These are phyloP conservation scores for Ogataea paraovalis DNA, from an alignment of 805 yeast species.

Conservation along the genomic window DNA sequence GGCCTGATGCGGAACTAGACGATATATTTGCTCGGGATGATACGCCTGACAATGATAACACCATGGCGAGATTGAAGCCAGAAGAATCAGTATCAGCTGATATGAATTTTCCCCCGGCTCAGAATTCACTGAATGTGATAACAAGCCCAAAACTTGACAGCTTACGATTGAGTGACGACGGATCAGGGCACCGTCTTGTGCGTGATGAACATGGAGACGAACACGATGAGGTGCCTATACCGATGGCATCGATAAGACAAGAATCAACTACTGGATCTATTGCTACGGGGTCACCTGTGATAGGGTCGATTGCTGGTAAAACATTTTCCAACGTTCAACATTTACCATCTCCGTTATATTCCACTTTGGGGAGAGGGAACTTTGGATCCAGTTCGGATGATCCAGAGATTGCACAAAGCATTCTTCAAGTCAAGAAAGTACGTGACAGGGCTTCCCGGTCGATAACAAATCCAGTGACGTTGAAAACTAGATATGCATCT, in stretches of 20 bases:
- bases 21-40: neutral
- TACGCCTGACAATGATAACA: neutral
- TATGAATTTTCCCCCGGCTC: too few species aligned
- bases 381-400: neutral
- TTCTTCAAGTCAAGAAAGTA: constrained; percentile 6
- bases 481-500: constrained; percentile 6
- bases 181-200: neutral
- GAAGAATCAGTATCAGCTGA: too few species aligned
- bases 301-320: constrained; percentile 1
- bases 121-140: too few species aligned
- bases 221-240: neutral
- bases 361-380: neutral
- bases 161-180: neutral
- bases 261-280: neutral
- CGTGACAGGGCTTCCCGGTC: neutral
- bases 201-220: neutral
- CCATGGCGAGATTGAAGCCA: too few species aligned
- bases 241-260: neutral
- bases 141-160: neutral
- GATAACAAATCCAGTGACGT: neutral
- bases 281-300: neutral
- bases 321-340: constrained; percentile 14
- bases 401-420: neutral
- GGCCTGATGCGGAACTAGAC: neutral
- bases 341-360: constrained; percentile 22